Percentiles rank a stretch among this genome's conserved stretches.
Evolutionary conservation across 176 grass and related monocot genomes (phyloP).

Genomic region (Poa pratensis): DNA sequence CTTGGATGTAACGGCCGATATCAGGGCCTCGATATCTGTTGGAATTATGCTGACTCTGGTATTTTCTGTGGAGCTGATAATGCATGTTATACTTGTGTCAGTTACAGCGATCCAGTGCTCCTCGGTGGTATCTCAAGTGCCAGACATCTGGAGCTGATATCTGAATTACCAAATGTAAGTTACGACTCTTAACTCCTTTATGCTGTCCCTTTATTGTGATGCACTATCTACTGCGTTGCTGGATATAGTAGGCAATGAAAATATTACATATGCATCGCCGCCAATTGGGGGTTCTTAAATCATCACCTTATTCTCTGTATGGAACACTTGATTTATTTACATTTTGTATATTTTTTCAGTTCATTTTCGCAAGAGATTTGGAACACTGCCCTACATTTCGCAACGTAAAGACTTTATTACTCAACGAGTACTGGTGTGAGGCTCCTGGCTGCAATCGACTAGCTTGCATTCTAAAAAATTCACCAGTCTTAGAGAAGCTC

Average conservation of each 20-base stretch:
- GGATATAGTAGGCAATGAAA: neutral
- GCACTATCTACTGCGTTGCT: neutral
- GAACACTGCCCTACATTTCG: neutral
- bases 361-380: conserved; percentile 8
- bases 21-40: neutral
- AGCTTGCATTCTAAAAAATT: neutral
- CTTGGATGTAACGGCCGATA: neutral
- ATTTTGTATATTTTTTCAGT: neutral
- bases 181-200: neutral
- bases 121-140: neutral
- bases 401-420: neutral
- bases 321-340: neutral
- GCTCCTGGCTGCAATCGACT: neutral
- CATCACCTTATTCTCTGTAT: neutral
- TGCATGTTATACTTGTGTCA: neutral
- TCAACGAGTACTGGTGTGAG: neutral
- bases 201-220: neutral
- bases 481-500: conserved; percentile 3
- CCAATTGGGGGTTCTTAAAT: neutral
- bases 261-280: neutral
- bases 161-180: neutral
- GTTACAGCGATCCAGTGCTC: neutral
- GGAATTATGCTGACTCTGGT: neutral
- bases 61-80: neutral
- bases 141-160: neutral